Evolutionary conservation across 2,329 filamentous ascomycete genomes (phyloP), one percentile per base, ranked within the genome.

Genomic region (Beauveria caledonica): DNA sequence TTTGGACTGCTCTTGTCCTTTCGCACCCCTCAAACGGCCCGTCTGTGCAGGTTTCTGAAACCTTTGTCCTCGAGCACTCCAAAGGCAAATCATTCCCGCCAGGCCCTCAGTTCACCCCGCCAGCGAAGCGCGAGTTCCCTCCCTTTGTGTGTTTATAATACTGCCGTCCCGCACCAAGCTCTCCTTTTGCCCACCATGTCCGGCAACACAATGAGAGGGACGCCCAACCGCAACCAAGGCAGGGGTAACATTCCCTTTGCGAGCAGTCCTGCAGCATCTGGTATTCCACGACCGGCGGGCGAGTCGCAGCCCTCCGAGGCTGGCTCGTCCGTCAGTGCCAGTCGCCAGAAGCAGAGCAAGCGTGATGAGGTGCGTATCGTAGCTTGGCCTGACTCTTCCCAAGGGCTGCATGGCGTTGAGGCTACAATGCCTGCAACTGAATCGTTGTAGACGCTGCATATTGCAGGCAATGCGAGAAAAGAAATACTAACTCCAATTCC

Each of bases 271-370:
- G 75, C 76, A 62, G 21, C 50, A 5, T 91, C 88, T 54, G 80
- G 77, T 70, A 92, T 92, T 70, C 88, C 88, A 67, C 83, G 89
- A 68, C 89, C 89, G 50, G 84, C 89, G 55, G 78, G 85, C 64
- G 89, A 92, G 55, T 74, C 74, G 62, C 76, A 81, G 66, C 78
- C 79, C 65, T 85, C 78, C 76, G 88, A 89, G 67, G 66, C 75
- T 60, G 76, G 72, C 65, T 89, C 90, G 60, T 86, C 89, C 45
- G 84, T 97, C 77, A 97, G 91, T 77, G 90, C 92, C 68, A 97
- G 93, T 76, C 86, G 94, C 71, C 90, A 94, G 75, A 97, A 97
- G 78, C 93, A 97, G 81, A 88, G 87, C 67, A 97, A 97, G 79
- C 87, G 92, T 76, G 94, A 99, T 87, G 94, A 99, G 89, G 94